Evolutionary conservation across 495 filamentous ascomycete genomes (phyloP), one percentile per base, ranked within the genome.

Genomic region (Neurospora sp.): DNA sequence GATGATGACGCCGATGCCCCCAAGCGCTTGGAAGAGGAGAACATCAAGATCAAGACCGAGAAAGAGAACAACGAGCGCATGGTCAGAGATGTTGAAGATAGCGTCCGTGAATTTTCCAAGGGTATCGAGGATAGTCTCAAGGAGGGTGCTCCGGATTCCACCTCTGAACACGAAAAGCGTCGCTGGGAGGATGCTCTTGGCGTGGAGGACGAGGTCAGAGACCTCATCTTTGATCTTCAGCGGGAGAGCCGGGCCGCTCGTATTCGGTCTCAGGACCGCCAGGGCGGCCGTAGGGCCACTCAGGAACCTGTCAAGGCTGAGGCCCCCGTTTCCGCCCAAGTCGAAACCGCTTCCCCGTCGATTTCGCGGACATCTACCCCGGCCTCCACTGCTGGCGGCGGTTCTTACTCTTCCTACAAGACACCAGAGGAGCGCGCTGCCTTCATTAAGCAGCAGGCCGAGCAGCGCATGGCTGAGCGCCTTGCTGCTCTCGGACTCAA

Each of bases 121-220:
- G 88, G 91, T 72, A 87, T 99, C 16, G 94, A 97, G 78, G 91
- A 94, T 74, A 94, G 85, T 75, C 88, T 98, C 14, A 94, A 95
- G 78, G 93, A 97, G 73, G 92, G 90, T 61, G 86, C 85, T n/a
- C 88, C 93, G 59, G 75, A 88, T 83, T 76, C 90, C 79, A 80
- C 84, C 11, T 84, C 84, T 27, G 93, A 98, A 79, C 96, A 98
- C 80, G 96, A 99, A 84, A 89, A 86, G 76, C 88, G 96, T 72
- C 89, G 96, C 72, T 99, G 96, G 96, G 94, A 98, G 77, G 96
- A 99, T 84, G 96, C 89, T 42, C 85, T 98, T 42, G 96, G 96
- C 39, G 96, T 99, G 70, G 96, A 99, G 76, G 94, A 98, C 76
- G 93, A 96, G 73, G 92, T 97, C 73, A 92, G 93, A 75, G 96